Evolutionary conservation across 345 rosid species (phyloP).

Genomic region (Murraya koenigii): DNA sequence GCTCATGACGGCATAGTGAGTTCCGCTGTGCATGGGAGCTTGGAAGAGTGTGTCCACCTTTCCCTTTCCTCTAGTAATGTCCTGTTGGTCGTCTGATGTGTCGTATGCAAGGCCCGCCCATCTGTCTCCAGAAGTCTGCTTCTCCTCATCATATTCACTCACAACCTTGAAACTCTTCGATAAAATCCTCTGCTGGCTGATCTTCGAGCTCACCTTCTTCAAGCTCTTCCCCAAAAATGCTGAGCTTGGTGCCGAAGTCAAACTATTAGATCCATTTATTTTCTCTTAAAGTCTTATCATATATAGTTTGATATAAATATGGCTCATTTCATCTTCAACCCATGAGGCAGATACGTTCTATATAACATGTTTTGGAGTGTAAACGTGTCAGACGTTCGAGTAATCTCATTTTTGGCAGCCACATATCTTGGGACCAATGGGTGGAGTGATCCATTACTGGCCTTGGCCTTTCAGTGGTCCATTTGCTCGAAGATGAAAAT

Average conservation of each 20-base stretch:
- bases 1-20: constrained; percentile 49
- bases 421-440: not conserved
- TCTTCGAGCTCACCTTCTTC: constrained; percentile 21
- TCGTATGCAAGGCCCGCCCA: constrained; percentile 45
- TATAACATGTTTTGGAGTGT: not conserved
- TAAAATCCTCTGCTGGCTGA: constrained; percentile 5
- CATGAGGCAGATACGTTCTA: not conserved
- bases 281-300: too few species aligned
- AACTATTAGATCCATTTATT: constrained; percentile 13
- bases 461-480: not conserved
- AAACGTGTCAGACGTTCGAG: not conserved
- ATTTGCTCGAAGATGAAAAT: not conserved
- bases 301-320: too few species aligned
- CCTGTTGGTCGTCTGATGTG: constrained; percentile 49
- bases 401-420: not conserved
- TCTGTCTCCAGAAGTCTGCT: constrained; percentile 41
- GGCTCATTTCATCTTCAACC: too few species aligned
- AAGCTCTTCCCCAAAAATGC: constrained; percentile 29
- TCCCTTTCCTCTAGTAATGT: constrained; percentile 56
- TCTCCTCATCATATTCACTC: constrained; percentile 38
- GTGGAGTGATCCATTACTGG: not conserved
- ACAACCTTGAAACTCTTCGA: constrained; percentile 17
- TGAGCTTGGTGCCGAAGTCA: constrained; percentile 19
- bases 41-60: constrained; percentile 55
- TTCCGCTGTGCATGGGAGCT: constrained; percentile 49